These are phyloP conservation scores for Apodospora peruviana DNA, from an alignment of 495 filamentous ascomycete species.

Conservation along the genomic window DNA sequence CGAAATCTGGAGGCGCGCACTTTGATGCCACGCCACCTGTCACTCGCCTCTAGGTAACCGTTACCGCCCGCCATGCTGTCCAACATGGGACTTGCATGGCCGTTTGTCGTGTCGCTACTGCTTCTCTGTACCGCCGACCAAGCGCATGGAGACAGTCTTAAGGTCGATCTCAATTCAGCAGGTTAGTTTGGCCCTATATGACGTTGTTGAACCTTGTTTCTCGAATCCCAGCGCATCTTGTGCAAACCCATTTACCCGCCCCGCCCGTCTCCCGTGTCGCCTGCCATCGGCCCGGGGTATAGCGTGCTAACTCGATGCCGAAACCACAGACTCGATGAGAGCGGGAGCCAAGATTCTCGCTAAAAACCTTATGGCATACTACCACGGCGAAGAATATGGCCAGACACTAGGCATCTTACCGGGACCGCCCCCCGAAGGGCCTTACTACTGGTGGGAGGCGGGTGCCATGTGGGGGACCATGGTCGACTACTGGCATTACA, in stretches of 20 bases:
- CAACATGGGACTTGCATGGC: conserved; percentile 3
- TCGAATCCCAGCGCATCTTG: no score
- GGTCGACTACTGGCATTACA: conserved; percentile 65
- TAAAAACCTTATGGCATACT: conserved; percentile 56
- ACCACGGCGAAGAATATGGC: conserved; percentile 59
- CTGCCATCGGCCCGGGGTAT: no score
- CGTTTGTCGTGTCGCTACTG: conserved; percentile 6
- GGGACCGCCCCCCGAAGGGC: conserved; percentile 22
- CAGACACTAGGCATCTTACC: conserved; percentile 40
- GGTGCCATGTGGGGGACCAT: conserved; percentile 65
- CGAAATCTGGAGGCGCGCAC: neutral
- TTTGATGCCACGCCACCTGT: neutral
- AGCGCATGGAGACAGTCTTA: neutral
- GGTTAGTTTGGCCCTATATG: no score
- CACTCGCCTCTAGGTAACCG: neutral
- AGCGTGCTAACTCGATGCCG: neutral
- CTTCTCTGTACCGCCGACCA: conserved; percentile 1
- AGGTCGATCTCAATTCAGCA: conserved; percentile 7
- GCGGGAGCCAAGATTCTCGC: conserved; percentile 22
- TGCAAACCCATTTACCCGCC: no score
- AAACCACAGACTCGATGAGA: conserved; percentile 18
- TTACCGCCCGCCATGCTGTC: neutral
- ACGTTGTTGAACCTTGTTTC: no score
- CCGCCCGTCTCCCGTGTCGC: no score
- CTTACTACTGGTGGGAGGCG: conserved; percentile 70